A percentile compares a stretch with the other conserved stretches of the same genome.
These are phyloP conservation scores for Pilasporangium apinafurcum DNA, from an alignment of 352 stramenopile species.

Conservation along the genomic window DNA sequence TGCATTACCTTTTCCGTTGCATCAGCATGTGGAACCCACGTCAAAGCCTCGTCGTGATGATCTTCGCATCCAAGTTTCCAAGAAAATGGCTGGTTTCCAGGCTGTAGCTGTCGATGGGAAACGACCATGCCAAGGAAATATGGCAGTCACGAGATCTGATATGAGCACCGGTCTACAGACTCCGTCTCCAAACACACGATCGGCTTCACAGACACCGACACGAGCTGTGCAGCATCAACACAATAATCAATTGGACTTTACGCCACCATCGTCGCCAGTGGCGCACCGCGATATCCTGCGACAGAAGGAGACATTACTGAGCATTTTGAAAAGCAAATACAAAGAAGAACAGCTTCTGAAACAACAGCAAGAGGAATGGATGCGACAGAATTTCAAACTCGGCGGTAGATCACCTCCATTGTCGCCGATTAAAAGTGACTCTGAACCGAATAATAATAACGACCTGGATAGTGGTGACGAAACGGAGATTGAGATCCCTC, in stretches of 20 bases:
- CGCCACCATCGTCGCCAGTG: slow-evolving; percentile 51
- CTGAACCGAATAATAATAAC: slow-evolving; percentile 2
- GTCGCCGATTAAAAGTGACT: slow-evolving; percentile 17
- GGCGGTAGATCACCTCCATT: slow-evolving; percentile 10
- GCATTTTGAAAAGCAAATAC: slow-evolving; percentile 52
- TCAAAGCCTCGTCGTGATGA: slow-evolving; percentile 32
- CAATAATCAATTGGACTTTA: slow-evolving; percentile 23
- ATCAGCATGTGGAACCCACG: neutral
- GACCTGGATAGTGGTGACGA: slow-evolving; percentile 7
- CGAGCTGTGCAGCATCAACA: neutral
- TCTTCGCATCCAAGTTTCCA: slow-evolving; percentile 71
- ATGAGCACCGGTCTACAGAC: slow-evolving; percentile 4
- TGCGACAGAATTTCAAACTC: slow-evolving; percentile 32
- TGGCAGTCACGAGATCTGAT: neutral
- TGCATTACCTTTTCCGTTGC: neutral
- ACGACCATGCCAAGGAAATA: neutral
- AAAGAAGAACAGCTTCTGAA: slow-evolving; percentile 65
- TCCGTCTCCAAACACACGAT: neutral
- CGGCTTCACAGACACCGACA: slow-evolving; percentile 2
- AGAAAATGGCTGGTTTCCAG: slow-evolving; percentile 52
- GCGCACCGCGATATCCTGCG: slow-evolving; percentile 51
- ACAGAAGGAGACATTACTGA: slow-evolving; percentile 53
- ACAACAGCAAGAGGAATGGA: slow-evolving; percentile 71
- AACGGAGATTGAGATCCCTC: slow-evolving; percentile 14
- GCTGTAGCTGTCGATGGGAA: neutral